Conservation (phyloP, 257 asterid species). For the Galeopsis tetrahit region DNA sequence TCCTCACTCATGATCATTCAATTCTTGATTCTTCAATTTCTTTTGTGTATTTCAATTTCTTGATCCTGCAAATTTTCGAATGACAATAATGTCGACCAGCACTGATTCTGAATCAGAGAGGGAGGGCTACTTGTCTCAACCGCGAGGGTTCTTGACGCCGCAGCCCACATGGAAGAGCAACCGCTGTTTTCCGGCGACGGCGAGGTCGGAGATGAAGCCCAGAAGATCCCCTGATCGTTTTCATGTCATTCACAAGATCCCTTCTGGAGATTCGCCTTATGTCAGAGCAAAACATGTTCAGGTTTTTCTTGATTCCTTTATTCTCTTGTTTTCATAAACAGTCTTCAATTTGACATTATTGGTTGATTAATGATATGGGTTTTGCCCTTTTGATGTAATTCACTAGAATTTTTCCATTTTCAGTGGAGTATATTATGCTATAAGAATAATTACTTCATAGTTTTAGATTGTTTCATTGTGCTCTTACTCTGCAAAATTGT, state of each 20-base stretch:
- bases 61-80: not conserved
- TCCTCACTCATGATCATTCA: slow-evolving; percentile 12
- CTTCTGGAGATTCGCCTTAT: slow-evolving; percentile 88
- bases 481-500: too few species aligned
- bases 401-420: too few species aligned
- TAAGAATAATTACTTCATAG: too few species aligned
- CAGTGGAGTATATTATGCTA: too few species aligned
- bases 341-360: not conserved
- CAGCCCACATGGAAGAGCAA: slow-evolving; percentile 57
- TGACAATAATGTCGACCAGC: slow-evolving; percentile 35
- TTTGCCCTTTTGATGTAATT: not conserved
- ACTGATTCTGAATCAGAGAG: slow-evolving; percentile 26
- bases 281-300: slow-evolving; percentile 88
- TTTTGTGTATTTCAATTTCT: too few species aligned
- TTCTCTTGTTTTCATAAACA: not conserved
- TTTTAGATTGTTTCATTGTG: too few species aligned
- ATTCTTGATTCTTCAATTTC: not conserved
- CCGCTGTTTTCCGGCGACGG: slow-evolving; percentile 44
- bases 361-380: not conserved
- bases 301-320: slow-evolving; percentile 23
- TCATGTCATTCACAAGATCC: slow-evolving; percentile 79
- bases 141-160: slow-evolving; percentile 78
- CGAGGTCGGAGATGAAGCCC: slow-evolving; percentile 61
- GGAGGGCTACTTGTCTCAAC: slow-evolving; percentile 32
- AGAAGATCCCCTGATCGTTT: slow-evolving; percentile 48